Base-by-base conservation (phyloP, 2,329 filamentous ascomycete species). In the Aspergillus sp. region DNA sequence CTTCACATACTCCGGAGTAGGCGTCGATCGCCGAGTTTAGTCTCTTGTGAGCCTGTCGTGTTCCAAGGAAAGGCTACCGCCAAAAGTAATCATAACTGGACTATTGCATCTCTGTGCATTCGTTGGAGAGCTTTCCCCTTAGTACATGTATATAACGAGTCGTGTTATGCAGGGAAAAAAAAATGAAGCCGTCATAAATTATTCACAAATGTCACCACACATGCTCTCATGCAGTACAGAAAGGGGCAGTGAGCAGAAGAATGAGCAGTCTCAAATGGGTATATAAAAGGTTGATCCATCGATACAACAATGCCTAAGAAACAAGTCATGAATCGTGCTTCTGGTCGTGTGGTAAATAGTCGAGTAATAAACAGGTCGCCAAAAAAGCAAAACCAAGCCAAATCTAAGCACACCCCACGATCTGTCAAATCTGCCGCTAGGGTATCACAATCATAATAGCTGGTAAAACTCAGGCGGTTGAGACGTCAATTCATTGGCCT, bases 401-500 rank as follows among this genome's bases (percentile, higher is more conserved):
- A 57, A 25, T 41, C 30, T 17, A 23, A 57, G 19, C 28, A 46
- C 46, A 50, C 54, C 45, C 46, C 52, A 41, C 45, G 30, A 50
- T 43, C 46, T 49, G 46, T 57, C 54, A 50, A 50, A 43, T 57
- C 31, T 30, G 46, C 47, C 54, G 30, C 46, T 50, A 34, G 54
- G 46, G 47, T 57, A 57, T 50, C 54, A 57, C 54, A 50, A 50
- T 50, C 22, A 43, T 23, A 19, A 30, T 53, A 7, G 56, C 47
- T 43, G 31, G 23, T 15, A 52, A 52, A 53, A 25, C n/a, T 17
- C 30, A 41, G 17, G 31, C 23, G 17, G 9, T 46, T 51, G 28
- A 38, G 41, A 53, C 25, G 47, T 55, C 31, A 11, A 60, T 23
- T 55, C 19, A 13, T 64, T 62, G 57, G 54, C 58, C 59, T 72